phyloP scores from a whole-genome alignment of 768 basidiomycete species.

The Kwoniella sp. region DNA sequence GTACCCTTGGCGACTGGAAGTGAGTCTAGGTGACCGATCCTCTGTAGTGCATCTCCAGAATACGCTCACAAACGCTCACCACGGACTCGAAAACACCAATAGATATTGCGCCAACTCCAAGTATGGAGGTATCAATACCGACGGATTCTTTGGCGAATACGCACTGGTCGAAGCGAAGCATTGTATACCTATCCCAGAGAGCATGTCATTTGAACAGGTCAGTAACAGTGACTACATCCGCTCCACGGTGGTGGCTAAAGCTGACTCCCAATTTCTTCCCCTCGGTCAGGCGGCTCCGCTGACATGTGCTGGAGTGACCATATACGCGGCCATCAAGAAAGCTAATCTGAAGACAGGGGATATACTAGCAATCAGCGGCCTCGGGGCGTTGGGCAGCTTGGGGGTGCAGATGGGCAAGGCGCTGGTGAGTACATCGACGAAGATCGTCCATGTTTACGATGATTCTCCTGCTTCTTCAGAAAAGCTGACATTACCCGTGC shows the following conservation, averaged over 20 bases:
- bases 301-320: constrained; percentile 34
- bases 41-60: too few relatives aligned
- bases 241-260: too few relatives aligned
- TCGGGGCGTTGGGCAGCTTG: constrained; percentile 32
- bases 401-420: constrained; percentile 35
- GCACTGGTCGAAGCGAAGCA: constrained; percentile 21
- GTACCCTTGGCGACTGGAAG: constrained; percentile 20
- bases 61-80: too few relatives aligned
- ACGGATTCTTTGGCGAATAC: constrained; percentile 25
- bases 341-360: constrained; percentile 26
- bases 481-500: too few relatives aligned
- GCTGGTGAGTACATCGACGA: constrained; percentile 2
- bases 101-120: constrained; percentile 20
- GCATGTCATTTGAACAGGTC: constrained; percentile 23
- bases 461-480: too few relatives aligned
- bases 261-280: neutral
- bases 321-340: constrained; percentile 29
- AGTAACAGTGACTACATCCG: neutral
- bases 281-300: constrained; percentile 29
- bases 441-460: too few relatives aligned
- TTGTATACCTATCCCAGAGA: constrained; percentile 15
- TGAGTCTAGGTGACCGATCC: too few relatives aligned
- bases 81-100: too few relatives aligned
- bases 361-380: constrained; percentile 31
- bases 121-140: constrained; percentile 22